Base-by-base conservation (phyloP, 2,329 filamentous ascomycete species). In the Nemania diffusa region DNA sequence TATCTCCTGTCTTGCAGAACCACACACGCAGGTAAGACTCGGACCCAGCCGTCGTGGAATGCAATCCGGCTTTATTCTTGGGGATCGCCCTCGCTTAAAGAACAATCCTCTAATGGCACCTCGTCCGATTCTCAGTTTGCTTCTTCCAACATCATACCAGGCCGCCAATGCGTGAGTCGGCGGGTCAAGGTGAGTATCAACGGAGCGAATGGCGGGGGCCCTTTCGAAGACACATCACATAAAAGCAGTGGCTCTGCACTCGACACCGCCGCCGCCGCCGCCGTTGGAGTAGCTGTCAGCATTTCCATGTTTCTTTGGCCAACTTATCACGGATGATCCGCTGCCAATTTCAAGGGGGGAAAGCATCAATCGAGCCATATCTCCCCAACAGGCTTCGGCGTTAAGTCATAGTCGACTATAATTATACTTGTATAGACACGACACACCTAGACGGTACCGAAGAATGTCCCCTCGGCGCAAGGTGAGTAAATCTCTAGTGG, bases 1-100 rank as follows among this genome's bases (percentile, higher is more conserved):
- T 40, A 51, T 65, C 52, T 57, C 60, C 46, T 66, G 52, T 66
- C 56, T 62, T 67, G 61, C 66, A 62, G 66, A 56, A 48, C 48
- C 51, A 42, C 60, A 17, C 48, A 70, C 66, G 66, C 69, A 67
- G 62, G 69, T 70, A 69, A 70, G 69, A 70, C 57, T 52, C 53
- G 57, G 61, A 61, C 53, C 66, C 59, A 57, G 60, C 63, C 44
- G 52, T 20, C 46, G 63, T 57, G 46, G 57, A 42, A 50, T 42
- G 26, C 60, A 57, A 34, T 32, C 60, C 56, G 56, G 63, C 34
- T 32, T 66, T 63, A 57, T 48, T 63, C 29, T 52, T 61, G 42
- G 52, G 42, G 44, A 63, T 60, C 48, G 27, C 27, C 53, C 65
- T 62, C 55, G 65, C 52, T 65, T 66, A 57, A 42, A 42, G 37